Evolutionary conservation across 441 rosid species (phyloP), one percentile per base, ranked within the genome.

Genomic region (Macaranga tanarius): DNA sequence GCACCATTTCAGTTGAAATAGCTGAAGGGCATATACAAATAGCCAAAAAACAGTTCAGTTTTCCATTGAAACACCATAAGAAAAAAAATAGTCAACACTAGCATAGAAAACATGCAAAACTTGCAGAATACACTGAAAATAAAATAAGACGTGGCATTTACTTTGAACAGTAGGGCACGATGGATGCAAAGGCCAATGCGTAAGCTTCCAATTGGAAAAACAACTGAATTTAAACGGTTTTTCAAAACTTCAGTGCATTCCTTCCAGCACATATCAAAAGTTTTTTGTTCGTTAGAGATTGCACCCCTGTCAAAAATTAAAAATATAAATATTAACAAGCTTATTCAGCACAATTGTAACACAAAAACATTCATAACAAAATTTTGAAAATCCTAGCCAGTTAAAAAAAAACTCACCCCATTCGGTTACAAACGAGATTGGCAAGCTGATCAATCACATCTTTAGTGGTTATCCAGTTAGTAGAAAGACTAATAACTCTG

Each of bases 181-280:
- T 95, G 98, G 77, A 92, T 84, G 90, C 99, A 95, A 76, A 91
- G 97, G 78, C 99, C 99, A 84, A 82, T 80, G 34, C 90, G 85
- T 57, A 92, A 91, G 85, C 88, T 91, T 67, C 99, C 97, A 57
- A 95, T 84, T 66, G 98, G 97, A 83, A 92, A 79, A 69, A 95
- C 91, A 51, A 91, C 85, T 61, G 90, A 90, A 65, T 90, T 86
- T 69, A 89, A 82, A 84, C 83, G 70, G 66, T 84, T 87, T 85
- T 84, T 91, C 64, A 90, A 80, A 77, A 80, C 86, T 60, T 82
- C 86, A 75, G 87, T 83, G 82, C 87, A 82, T 76, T 91, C 88
- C 83, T 76, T 90, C 98, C 97, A 95, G 78, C 66, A 52, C 58
- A 88, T 73, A 76, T 82, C 80, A 72, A 92, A 79, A 20, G 80